Base-by-base conservation (phyloP, 2,329 filamentous ascomycete genomes). In the Akanthomyces uredinophilus region DNA sequence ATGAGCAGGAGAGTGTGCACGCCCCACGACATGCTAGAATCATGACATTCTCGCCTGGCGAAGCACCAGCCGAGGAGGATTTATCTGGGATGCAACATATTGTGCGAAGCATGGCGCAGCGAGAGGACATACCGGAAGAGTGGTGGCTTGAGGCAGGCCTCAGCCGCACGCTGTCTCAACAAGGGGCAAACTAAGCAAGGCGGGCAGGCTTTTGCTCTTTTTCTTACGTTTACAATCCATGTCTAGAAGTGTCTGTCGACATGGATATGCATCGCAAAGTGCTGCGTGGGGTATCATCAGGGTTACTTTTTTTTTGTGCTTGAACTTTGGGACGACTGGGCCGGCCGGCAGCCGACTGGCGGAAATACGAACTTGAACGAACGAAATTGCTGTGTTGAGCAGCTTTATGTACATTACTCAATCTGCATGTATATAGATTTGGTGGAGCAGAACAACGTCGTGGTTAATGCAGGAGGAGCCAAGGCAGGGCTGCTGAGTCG, bases 111-210 rank as follows among this genome's bases (percentile, higher is more conserved):
- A 80, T 96, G 60, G 85, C 87, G 39, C 81, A 84, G 20, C 80
- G 90, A 27, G 84, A 91, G 69, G 89, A 93, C 68, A 88, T 95
- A 60, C 89, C 90, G 0, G 90, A 95, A 64, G 87, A 91, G 66
- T 93, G 89, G 86, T 96, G 91, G 91, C 84, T 85, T 63, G 83
- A 85, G 68, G 87, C 82, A 63, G 88, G 88, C 47, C 80, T 91
- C 65, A 87, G 81, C 69, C 83, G 87, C 65, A 87, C 80, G 16
- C 74, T 85, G 60, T 70, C 70, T 41, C 70, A 67, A 54, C 71
- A 72, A 46, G 72, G 67, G 60, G 65, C 61, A 58, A 51, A 56
- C 43, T 62, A 59, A 51, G 47, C 49, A 14, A 18, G 11, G 18
- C n/a, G 2, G 18, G 18, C 27, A 47, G 35, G 32, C n/a, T 50